Evolutionary conservation across 2,329 filamentous ascomycete genomes (phyloP).

Genomic region (Hypoxylon sp.): DNA sequence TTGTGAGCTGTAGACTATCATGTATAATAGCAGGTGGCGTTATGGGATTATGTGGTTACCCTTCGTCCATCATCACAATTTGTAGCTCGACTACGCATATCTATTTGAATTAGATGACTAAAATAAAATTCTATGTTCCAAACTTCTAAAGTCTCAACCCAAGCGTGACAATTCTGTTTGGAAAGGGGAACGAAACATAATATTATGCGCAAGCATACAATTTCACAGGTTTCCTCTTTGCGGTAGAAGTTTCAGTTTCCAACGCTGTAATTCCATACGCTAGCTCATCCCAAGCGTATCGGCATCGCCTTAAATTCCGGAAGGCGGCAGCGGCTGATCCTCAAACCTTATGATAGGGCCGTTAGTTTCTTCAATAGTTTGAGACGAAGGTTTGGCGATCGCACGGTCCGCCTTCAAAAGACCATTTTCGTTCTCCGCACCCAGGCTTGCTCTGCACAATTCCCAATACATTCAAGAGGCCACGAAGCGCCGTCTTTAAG

Average conservation of each 20-base stretch:
- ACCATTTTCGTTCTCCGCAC: background rate
- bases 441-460: background rate
- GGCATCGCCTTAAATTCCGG: background rate
- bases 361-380: slow-evolving; percentile 22
- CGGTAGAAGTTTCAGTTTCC: background rate
- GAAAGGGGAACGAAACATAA: background rate
- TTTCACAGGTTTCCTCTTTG: background rate
- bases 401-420: slow-evolving; percentile 19
- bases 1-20: slow-evolving; percentile 17
- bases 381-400: background rate
- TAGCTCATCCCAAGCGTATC: background rate
- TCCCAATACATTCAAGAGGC: background rate
- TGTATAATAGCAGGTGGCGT: slow-evolving; percentile 20
- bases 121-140: background rate
- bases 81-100: background rate
- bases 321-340: slow-evolving; percentile 5
- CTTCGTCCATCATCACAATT: background rate
- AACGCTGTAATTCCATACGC: background rate
- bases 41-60: background rate
- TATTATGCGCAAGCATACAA: background rate
- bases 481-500: background rate
- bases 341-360: slow-evolving; percentile 3
- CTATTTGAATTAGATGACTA: background rate
- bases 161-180: background rate
- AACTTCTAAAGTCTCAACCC: background rate